A percentile compares a stretch with the other conserved stretches of the same genome.
Evolutionary conservation across 352 stramenopile genomes (phyloP).

Genomic region (Pythium periplocum): DNA sequence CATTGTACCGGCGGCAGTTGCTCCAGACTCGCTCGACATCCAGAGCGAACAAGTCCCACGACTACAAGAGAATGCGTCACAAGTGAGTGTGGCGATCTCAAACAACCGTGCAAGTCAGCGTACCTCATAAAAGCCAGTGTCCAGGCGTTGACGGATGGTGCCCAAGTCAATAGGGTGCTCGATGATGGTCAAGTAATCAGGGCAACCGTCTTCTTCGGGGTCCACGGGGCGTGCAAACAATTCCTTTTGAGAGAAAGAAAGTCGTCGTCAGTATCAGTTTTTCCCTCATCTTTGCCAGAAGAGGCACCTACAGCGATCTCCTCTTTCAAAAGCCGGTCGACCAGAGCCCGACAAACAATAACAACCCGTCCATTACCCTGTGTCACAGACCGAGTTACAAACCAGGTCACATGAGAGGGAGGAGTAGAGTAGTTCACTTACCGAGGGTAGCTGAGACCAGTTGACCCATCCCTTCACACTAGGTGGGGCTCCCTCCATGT

Average conservation of each 20-base stretch:
- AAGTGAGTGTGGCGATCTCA: too few species aligned
- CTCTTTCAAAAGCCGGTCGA: constrained; percentile 68
- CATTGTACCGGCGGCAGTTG: constrained; percentile 83
- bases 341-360: constrained; percentile 49
- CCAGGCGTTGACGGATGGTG: constrained; percentile 64
- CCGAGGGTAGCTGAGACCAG: constrained; percentile 26
- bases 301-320: constrained; percentile 45
- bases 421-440: too few species aligned
- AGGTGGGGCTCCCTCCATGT: neutral
- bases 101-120: constrained; percentile 2
- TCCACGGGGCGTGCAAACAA: constrained; percentile 83
- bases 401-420: too few species aligned
- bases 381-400: constrained; percentile 11
- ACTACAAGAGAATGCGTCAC: constrained; percentile 19
- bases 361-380: constrained; percentile 41
- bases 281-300: neutral
- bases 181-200: constrained; percentile 81
- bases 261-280: neutral
- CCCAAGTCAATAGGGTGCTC: constrained; percentile 82
- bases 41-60: constrained; percentile 71
- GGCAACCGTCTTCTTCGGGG: constrained; percentile 74
- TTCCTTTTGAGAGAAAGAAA: constrained; percentile 25
- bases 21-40: constrained; percentile 79
- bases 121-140: constrained; percentile 66
- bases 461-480: constrained; percentile 58